Conservation (phyloP, 2,329 filamentous ascomycete genomes). For the Claviceps sp. region DNA sequence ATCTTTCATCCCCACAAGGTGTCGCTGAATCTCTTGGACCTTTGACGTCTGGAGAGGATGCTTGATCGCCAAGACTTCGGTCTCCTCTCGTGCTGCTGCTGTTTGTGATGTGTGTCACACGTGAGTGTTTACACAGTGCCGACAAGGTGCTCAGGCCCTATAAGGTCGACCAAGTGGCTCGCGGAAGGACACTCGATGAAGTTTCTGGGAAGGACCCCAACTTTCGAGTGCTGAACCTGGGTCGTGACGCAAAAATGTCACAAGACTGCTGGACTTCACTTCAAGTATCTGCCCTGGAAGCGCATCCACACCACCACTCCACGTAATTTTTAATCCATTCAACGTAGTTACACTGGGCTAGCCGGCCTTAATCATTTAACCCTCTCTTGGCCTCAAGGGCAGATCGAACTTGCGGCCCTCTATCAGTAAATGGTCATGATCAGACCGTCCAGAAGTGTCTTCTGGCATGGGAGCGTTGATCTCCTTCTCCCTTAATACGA, state of each 20-base stretch:
- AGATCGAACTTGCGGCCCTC: slow-evolving; percentile 37
- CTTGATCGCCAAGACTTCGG: slow-evolving; percentile 67
- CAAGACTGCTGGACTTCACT: neutral
- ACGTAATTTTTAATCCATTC: neutral
- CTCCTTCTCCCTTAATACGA: slow-evolving; percentile 40
- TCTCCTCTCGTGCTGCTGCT: neutral
- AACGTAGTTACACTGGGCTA: neutral
- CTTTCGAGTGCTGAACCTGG: no score
- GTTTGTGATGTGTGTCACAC: neutral
- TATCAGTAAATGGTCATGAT: slow-evolving; percentile 30
- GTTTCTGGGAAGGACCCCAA: no score
- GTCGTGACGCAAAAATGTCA: neutral
- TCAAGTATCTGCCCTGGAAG: neutral
- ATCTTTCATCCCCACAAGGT: slow-evolving; percentile 58
- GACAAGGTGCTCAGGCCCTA: neutral
- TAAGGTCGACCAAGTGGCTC: no score
- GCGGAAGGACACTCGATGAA: no score
- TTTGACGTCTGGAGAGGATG: slow-evolving; percentile 48
- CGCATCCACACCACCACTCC: neutral
- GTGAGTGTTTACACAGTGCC: neutral
- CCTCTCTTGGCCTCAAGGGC: slow-evolving; percentile 4
- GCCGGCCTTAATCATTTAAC: neutral
- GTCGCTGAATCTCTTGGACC: slow-evolving; percentile 65
- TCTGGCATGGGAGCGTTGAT: slow-evolving; percentile 10
- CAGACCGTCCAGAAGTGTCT: slow-evolving; percentile 15